Evolutionary conservation across 2,329 filamentous ascomycete genomes (phyloP), one percentile per base, ranked within the genome.

Genomic region (Leptosphaerulina australis): DNA sequence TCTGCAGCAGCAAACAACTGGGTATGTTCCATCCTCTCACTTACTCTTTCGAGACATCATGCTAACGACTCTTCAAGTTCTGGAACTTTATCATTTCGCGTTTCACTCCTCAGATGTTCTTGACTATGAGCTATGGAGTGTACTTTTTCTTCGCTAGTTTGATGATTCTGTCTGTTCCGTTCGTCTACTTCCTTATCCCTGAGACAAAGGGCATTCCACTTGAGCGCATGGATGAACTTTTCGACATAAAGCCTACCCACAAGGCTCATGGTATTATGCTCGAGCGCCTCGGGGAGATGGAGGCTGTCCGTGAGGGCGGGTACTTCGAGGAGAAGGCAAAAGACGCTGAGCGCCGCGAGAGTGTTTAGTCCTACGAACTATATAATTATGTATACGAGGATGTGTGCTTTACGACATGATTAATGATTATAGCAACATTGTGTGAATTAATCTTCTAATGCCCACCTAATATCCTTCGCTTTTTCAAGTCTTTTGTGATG

Each of bases 1-100:
- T 87, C 81, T 28, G 88, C 88, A 0, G 83, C 87, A 0, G 83
- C 83, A 2, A 87, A 82, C 72, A 89, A 90, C 71, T 90, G 87
- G 87, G n/a, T 34, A 34, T 3, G 30, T 34, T n/a, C 15, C 17
- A 20, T 20, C 15, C n/a, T 15, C 7, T 20, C 30, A n/a, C n/a
- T n/a, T n/a, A n/a, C n/a, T n/a, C n/a, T n/a, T n/a, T n/a, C n/a
- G n/a, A n/a, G n/a, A 6, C 17, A 20, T 20, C 20, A 12, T 21
- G 10, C 15, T 15, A 34, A 14, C 3, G 17, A 2, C 6, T 10
- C 3, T 11, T 15, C 14, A 34, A 17, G 48, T 79, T 87, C 63
- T 87, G 76, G 74, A 89, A 88, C 70, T 88, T 89, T 68, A 78
- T 89, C 65, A 81, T 89, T 58, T 80, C 80, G 0, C 79, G 85